These are phyloP conservation scores for Cucumis melo DNA, from an alignment of 306 rosid genomes.

Conservation along the genomic window DNA sequence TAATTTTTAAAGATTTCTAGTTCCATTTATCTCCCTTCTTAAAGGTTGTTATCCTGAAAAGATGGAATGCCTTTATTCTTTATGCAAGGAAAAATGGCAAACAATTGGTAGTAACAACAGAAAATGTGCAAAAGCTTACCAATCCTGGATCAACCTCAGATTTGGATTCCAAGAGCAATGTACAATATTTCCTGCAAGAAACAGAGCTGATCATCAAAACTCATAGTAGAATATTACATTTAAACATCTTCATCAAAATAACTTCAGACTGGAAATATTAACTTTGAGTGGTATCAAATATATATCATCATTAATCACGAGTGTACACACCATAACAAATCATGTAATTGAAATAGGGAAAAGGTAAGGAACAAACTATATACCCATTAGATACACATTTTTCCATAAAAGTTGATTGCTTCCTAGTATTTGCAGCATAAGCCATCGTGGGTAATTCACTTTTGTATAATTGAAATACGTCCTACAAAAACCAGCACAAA, in stretches of 20 bases:
- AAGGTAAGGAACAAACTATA: not conserved
- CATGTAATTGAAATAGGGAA: conserved; percentile 1
- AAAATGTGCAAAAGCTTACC: conserved; percentile 26
- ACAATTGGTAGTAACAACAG: not conserved
- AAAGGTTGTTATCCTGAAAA: conserved; percentile 24
- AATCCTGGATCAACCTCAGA: conserved; percentile 23
- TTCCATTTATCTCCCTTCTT: not conserved
- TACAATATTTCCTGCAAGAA: conserved; percentile 69
- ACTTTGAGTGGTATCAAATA: not conserved
- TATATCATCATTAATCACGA: not conserved
- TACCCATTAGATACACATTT: conserved; percentile 86
- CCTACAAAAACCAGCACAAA: conserved; percentile 27
- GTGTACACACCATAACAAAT: not conserved
- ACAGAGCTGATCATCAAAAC: not conserved
- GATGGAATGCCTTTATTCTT: not conserved
- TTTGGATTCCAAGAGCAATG: conserved; percentile 46
- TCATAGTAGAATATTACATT: not conserved
- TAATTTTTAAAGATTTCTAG: not conserved
- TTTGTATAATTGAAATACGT: conserved; percentile 50
- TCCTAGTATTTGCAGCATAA: conserved; percentile 87
- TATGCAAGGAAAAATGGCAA: not conserved
- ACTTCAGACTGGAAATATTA: not conserved
- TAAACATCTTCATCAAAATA: not conserved
- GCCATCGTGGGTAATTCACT: conserved; percentile 80
- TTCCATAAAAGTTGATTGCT: conserved; percentile 63